Percentiles rank a stretch among this genome's conserved stretches.
phyloP scores from a whole-genome alignment of 768 basidiomycete species.

The Hebeloma cylindrosporum region DNA sequence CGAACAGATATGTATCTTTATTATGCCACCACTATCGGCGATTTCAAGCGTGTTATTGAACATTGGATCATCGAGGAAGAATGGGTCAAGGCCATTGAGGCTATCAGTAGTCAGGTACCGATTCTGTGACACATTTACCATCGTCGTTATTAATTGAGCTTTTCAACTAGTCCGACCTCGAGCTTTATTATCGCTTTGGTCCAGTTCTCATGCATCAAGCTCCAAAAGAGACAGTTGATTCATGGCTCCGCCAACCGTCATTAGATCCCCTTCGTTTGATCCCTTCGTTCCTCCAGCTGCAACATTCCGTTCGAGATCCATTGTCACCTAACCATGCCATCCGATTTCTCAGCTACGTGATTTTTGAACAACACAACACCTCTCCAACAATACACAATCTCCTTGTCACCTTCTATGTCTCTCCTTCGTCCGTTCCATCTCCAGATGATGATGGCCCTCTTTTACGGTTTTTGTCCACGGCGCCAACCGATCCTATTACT shows the following conservation, averaged over 20 bases:
- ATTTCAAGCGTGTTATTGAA: slow-evolving; percentile 81
- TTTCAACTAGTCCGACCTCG: slow-evolving; percentile 63
- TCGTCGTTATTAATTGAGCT: slow-evolving; percentile 9
- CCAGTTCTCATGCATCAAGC: slow-evolving; percentile 83
- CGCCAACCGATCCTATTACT: slow-evolving; percentile 80
- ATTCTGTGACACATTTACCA: not conserved
- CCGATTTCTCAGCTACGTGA: slow-evolving; percentile 81
- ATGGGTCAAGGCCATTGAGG: slow-evolving; percentile 87
- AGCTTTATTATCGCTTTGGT: slow-evolving; percentile 92
- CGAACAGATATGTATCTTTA: slow-evolving; percentile 90
- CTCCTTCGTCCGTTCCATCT: slow-evolving; percentile 42
- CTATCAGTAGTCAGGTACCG: slow-evolving; percentile 83
- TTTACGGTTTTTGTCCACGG: slow-evolving; percentile 77
- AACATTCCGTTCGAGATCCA: slow-evolving; percentile 71
- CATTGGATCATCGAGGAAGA: slow-evolving; percentile 93
- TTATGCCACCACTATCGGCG: slow-evolving; percentile 81
- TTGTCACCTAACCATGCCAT: slow-evolving; percentile 82
- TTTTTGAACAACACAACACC: slow-evolving; percentile 78
- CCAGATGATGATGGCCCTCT: slow-evolving; percentile 72
- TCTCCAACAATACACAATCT: slow-evolving; percentile 93
- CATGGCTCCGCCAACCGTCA: slow-evolving; percentile 81
- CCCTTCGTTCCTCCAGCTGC: slow-evolving; percentile 82
- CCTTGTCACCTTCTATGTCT: slow-evolving; percentile 82
- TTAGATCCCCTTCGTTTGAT: slow-evolving; percentile 85
- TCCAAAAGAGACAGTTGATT: slow-evolving; percentile 88